A percentile compares a stretch with the other conserved stretches of the same genome.
phyloP scores from a whole-genome alignment of 2,329 filamentous ascomycete species.

The Ustilaginoidea virens region DNA sequence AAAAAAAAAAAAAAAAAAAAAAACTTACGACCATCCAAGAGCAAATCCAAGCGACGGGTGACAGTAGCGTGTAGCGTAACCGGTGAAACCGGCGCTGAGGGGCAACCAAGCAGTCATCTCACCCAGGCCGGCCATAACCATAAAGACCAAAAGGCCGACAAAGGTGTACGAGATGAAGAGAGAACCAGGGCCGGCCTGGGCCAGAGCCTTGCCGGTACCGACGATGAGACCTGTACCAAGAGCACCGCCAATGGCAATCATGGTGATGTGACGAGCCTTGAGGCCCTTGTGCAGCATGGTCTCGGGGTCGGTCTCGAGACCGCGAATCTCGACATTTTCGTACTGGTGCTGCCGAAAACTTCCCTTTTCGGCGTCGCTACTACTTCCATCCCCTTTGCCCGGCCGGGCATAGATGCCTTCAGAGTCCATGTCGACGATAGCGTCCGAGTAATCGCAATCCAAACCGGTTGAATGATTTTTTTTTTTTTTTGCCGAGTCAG shows the following conservation, averaged over 20 bases:
- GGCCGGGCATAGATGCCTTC: slow-evolving; percentile 7
- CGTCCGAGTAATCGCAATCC: not conserved
- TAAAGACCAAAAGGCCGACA: slow-evolving; percentile 57
- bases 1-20: not conserved
- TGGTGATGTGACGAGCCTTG: slow-evolving; percentile 38
- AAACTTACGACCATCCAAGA: slow-evolving; percentile 51
- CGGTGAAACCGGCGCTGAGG: slow-evolving; percentile 63
- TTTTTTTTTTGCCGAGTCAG: too few species aligned
- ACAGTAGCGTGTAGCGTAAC: slow-evolving; percentile 65
- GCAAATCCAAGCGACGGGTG: slow-evolving; percentile 71
- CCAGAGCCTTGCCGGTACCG: slow-evolving; percentile 42
- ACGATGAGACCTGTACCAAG: slow-evolving; percentile 63
- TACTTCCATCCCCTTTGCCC: slow-evolving; percentile 4
- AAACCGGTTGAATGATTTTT: not conserved
- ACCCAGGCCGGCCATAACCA: slow-evolving; percentile 69
- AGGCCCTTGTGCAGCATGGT: slow-evolving; percentile 35
- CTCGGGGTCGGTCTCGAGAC: slow-evolving; percentile 32
- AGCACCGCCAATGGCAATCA: slow-evolving; percentile 59
- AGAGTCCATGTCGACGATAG: slow-evolving; percentile 3
- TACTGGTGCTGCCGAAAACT: slow-evolving; percentile 5
- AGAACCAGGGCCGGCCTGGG: slow-evolving; percentile 42
- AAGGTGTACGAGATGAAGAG: slow-evolving; percentile 58
- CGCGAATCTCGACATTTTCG: slow-evolving; percentile 23
- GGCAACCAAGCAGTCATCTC: slow-evolving; percentile 80
- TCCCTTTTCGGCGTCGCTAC: slow-evolving; percentile 8